Evolutionary conservation across 2,329 filamentous ascomycete species (phyloP).

Genomic region (Myriosclerotinia scirpicola): DNA sequence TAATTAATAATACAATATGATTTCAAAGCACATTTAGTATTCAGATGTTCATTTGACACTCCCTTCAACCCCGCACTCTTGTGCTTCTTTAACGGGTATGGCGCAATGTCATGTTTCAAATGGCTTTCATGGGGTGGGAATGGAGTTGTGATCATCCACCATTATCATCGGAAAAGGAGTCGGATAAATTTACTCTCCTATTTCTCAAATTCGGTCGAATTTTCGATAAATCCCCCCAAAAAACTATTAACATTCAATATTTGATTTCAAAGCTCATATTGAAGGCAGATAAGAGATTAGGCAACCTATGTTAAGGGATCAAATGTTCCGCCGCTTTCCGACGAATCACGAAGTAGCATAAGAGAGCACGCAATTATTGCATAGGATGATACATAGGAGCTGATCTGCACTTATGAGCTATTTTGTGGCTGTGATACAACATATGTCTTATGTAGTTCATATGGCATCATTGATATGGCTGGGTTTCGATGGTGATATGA

Average conservation of each 20-base stretch:
- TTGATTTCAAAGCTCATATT: conserved; percentile 11
- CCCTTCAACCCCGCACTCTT: conserved; percentile 14
- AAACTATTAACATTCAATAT: not conserved
- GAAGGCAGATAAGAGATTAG: not conserved
- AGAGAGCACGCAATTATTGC: conserved; percentile 23
- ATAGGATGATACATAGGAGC: conserved; percentile 6
- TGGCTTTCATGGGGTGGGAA: too few species aligned
- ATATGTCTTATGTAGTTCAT: conserved; percentile 9
- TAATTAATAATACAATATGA: conserved; percentile 20
- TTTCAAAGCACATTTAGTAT: conserved; percentile 17
- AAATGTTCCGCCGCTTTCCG: conserved; percentile 4
- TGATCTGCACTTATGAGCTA: not conserved
- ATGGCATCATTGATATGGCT: conserved; percentile 20
- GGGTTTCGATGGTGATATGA: conserved; percentile 5
- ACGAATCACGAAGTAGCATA: conserved; percentile 2
- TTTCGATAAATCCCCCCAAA: not conserved
- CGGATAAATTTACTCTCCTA: not conserved
- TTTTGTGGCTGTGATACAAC: not conserved
- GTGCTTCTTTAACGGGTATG: not conserved
- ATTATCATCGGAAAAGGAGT: not conserved
- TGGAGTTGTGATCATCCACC: not conserved
- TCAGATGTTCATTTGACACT: not conserved
- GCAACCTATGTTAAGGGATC: not conserved
- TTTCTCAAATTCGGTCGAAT: not conserved
- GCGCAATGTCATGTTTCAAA: conserved; percentile 13